Conservation (phyloP, 164 flowering plant genomes). For the Vitis cinerea region DNA sequence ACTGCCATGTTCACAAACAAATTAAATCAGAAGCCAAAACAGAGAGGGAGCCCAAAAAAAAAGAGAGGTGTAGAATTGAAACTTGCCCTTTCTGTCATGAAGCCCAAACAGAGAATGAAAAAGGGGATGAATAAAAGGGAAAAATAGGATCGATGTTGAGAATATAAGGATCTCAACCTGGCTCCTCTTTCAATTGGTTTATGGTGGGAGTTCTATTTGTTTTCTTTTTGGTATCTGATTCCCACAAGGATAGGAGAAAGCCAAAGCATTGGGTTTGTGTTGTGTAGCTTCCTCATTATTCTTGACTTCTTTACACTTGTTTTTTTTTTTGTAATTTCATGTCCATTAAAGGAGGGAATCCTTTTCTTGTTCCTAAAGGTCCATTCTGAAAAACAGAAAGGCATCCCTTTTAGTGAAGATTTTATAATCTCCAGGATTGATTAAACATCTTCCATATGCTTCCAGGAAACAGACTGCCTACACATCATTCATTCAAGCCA, state of each 20-base stretch:
- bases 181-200: background rate
- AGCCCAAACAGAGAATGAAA: background rate
- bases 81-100: slow-evolving; percentile 21
- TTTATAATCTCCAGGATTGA: no score
- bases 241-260: background rate
- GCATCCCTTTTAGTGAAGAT: background rate
- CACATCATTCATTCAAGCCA: no score
- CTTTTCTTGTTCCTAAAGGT: slow-evolving; percentile 9
- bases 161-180: background rate
- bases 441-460: no score
- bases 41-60: background rate
- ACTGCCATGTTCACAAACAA: slow-evolving; percentile 23
- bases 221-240: slow-evolving; percentile 17
- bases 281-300: slow-evolving; percentile 9
- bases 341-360: slow-evolving; percentile 6
- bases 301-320: slow-evolving; percentile 7
- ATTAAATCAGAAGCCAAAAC: background rate
- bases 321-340: background rate
- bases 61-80: background rate
- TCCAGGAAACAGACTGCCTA: no score
- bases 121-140: slow-evolving; percentile 3
- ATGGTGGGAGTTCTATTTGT: background rate
- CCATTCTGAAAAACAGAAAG: background rate
- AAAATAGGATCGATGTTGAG: background rate
- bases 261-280: background rate